Conservation (phyloP, 1,284 basidiomycete species). For the Cerrena zonata region DNA sequence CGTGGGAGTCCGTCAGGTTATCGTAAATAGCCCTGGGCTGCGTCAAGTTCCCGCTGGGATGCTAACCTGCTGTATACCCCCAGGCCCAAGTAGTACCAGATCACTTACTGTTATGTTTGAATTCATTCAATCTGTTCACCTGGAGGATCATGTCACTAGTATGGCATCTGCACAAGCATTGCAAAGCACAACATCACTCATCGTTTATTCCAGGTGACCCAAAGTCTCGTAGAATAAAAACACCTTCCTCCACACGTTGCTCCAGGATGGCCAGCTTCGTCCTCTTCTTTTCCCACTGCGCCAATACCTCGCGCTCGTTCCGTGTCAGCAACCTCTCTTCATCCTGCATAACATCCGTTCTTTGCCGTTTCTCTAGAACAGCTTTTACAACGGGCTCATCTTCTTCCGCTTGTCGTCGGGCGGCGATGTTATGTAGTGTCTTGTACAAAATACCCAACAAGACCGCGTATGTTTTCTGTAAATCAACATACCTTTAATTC, state of each 20-base stretch:
- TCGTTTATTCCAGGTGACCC: constrained; percentile 23
- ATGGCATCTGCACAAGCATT: too few relatives aligned
- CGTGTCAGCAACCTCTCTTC: constrained; percentile 57
- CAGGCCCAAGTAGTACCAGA: too few relatives aligned
- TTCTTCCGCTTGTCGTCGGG: constrained; percentile 65
- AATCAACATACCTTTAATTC: constrained; percentile 69
- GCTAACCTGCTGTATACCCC: too few relatives aligned
- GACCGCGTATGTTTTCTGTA: constrained; percentile 72
- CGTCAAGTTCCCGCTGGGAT: too few relatives aligned
- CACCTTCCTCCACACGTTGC: constrained; percentile 75
- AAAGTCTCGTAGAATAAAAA: constrained; percentile 81
- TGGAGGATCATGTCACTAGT: too few relatives aligned
- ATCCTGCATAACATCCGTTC: constrained; percentile 76
- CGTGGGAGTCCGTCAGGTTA: too few relatives aligned
- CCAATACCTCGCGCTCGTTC: constrained; percentile 63
- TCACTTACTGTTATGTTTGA: too few relatives aligned
- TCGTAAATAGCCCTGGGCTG: too few relatives aligned
- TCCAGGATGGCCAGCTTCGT: constrained; percentile 72
- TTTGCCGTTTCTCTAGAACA: constrained; percentile 72
- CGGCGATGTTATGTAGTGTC: constrained; percentile 77
- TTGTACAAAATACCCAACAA: constrained; percentile 79
- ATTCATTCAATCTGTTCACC: too few relatives aligned
- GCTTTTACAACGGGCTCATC: constrained; percentile 60
- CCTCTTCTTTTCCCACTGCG: constrained; percentile 63
- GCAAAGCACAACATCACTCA: constrained; percentile 16